Base-by-base conservation (phyloP, 2,329 filamentous ascomycete species). In the Harringtonia aguacate region DNA sequence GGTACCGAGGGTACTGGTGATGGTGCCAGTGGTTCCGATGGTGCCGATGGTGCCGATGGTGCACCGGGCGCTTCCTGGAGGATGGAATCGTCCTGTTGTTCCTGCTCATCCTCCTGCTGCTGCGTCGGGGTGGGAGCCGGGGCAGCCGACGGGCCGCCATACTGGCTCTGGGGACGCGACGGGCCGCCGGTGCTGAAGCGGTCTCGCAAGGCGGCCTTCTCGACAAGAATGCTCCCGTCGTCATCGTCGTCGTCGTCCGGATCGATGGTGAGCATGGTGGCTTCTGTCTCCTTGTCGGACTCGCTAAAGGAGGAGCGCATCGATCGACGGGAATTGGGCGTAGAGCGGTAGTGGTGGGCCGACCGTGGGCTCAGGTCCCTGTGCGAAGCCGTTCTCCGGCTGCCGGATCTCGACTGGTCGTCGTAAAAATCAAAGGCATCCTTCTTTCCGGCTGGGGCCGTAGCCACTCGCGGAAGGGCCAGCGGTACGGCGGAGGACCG, bases 231-330 rank as follows among this genome's bases (percentile, higher is more conserved):
- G 15, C 27, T 22, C 15, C 6, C 30, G 9, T 33, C 46, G 24
- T 48, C 47, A 40, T 54, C 36, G 43, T 50, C 51, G 36, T 53
- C 54, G 30, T 52, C 50, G 35, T 52, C 55, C 20, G 61, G 58
- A 10, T 63, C 62, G 18, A 55, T 53, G 8, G 61, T 61, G 27
- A 59, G 60, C n/a, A 55, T 50, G 34, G 59, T 61, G 5, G 55
- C 55, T n/a, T 59, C 61, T n/a, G 62, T 63, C 14, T 63, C 63
- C 33, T 56, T 57, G 18, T 64, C 66, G 7, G 64, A 63, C 22
- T 62, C 65, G 41, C 55, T 59, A 8, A 60, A 54, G 4, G 63
- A 64, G 39, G 55, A 61, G 36, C 55, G 57, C 42, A 55, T 63
- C 22, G 59, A 63, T 33, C 56, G 54, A 43, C 55, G 56, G 34